phyloP scores from a whole-genome alignment of 495 filamentous ascomycete species.

The Hypomontagnella submonticulosa region DNA sequence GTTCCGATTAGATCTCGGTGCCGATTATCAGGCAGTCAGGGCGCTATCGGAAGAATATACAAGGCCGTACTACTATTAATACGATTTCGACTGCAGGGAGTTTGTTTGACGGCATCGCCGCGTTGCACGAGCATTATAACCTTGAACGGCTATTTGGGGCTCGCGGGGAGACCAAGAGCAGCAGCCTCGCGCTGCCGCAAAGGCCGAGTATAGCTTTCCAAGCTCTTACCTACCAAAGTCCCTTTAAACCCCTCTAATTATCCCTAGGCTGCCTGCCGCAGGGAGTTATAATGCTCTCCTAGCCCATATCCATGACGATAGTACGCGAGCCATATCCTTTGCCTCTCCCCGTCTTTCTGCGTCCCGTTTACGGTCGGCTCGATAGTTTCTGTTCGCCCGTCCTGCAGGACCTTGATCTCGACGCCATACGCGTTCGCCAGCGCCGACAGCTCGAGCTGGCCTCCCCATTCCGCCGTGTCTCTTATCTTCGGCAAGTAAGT shows the following conservation, averaged over 20 bases:
- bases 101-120: not conserved
- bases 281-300: constrained; percentile 96
- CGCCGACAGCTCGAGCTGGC: constrained; percentile 87
- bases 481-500: constrained; percentile 79
- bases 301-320: constrained; percentile 92
- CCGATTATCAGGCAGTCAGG: too few species aligned
- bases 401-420: constrained; percentile 86
- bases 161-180: not conserved
- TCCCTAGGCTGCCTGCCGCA: constrained; percentile 62
- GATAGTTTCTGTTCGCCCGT: constrained; percentile 81
- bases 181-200: not conserved
- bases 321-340: constrained; percentile 88
- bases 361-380: constrained; percentile 54
- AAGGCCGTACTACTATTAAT: too few species aligned
- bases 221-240: not conserved
- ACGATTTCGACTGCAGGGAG: too few species aligned
- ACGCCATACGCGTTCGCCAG: constrained; percentile 85
- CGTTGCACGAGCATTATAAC: not conserved
- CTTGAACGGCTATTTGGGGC: not conserved
- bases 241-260: not conserved
- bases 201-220: not conserved
- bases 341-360: constrained; percentile 40
- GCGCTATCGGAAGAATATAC: too few species aligned
- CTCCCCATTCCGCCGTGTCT: constrained; percentile 96
- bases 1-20: too few species aligned